phyloP scores from a whole-genome alignment of 1,139 yeast genomes.

The Debaryomyces coudertii region DNA sequence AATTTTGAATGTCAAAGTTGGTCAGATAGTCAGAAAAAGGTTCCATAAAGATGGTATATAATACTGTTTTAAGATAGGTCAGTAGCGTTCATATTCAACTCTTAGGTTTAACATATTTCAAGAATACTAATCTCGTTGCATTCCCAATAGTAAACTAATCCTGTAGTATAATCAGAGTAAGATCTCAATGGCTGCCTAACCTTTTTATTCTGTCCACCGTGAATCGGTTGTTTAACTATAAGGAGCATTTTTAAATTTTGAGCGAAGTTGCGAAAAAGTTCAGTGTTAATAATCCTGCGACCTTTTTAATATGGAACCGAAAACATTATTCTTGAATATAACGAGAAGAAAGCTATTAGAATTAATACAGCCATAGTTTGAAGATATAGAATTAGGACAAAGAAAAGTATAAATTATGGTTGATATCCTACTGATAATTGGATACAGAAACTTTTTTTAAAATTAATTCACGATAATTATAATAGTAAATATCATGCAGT shows the following conservation, averaged over 20 bases:
- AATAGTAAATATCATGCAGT: conserved; percentile 5
- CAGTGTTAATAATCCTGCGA: conserved; percentile 4
- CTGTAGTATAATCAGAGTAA: too few species aligned
- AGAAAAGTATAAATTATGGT: conserved; percentile 7
- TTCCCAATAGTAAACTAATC: too few species aligned
- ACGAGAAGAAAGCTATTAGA: background rate
- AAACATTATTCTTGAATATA: background rate
- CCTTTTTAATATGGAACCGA: conserved; percentile 5
- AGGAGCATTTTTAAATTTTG: background rate
- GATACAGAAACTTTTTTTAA: background rate
- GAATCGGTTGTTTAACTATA: background rate
- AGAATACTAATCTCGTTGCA: too few species aligned
- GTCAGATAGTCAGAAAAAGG: too few species aligned
- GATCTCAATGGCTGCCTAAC: conserved; percentile 3
- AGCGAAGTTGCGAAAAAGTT: conserved; percentile 6
- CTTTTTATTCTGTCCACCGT: background rate
- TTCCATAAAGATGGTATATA: too few species aligned
- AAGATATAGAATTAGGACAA: background rate
- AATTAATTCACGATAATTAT: background rate
- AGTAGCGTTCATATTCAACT: too few species aligned
- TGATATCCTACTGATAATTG: background rate
- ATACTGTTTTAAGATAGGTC: too few species aligned
- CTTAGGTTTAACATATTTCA: too few species aligned
- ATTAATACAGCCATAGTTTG: background rate
- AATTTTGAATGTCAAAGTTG: background rate